Conservation (phyloP, 2,329 filamentous ascomycete species). For the Byssoonygena ceratinophila region DNA sequence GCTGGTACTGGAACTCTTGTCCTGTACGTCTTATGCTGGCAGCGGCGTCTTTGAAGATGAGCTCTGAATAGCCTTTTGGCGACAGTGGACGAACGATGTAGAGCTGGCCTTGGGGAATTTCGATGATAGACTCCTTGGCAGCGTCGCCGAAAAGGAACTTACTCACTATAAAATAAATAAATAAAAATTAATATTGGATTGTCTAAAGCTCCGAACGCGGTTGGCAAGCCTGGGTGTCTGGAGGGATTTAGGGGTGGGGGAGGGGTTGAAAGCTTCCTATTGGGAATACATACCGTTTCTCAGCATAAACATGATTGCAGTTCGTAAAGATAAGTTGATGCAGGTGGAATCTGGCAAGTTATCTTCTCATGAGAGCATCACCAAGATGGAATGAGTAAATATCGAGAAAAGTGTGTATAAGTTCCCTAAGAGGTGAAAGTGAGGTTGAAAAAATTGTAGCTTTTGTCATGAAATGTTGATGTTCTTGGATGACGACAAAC, state of each 20-base stretch:
- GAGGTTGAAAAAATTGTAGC: not conserved
- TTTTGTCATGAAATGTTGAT: not conserved
- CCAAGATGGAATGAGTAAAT: no score
- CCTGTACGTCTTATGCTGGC: constrained; percentile 85
- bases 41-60: constrained; percentile 95
- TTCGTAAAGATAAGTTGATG: not conserved
- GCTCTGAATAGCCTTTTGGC: constrained; percentile 94
- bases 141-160: constrained; percentile 85
- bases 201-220: not conserved
- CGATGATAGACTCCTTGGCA: constrained; percentile 85
- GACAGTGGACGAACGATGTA: constrained; percentile 93
- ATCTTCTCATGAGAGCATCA: not conserved
- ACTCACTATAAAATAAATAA: constrained; percentile 51
- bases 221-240: not conserved
- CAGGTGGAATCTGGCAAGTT: not conserved
- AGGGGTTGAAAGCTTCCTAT: constrained; percentile 19
- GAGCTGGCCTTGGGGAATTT: constrained; percentile 89
- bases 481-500: constrained; percentile 2
- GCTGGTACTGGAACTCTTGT: constrained; percentile 93
- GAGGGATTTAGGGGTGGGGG: constrained; percentile 9
- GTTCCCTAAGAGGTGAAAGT: no score
- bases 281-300: constrained; percentile 40
- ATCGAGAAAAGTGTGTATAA: no score
- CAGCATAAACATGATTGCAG: constrained; percentile 47
- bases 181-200: not conserved